phyloP scores from a whole-genome alignment of 306 rosid species.

The Rosa multiflora region DNA sequence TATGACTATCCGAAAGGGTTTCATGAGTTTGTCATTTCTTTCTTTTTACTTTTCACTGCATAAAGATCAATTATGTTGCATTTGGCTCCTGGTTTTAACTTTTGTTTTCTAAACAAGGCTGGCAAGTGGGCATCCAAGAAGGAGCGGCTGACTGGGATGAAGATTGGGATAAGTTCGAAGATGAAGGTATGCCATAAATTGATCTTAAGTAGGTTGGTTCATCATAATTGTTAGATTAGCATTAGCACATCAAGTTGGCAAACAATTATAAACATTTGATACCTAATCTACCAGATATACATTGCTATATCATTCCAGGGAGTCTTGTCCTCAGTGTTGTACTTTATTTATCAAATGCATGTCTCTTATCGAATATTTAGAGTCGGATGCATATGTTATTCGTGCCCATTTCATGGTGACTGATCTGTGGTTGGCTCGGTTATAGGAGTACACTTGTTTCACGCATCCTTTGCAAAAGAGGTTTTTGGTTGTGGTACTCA shows the following conservation, averaged over 20 bases:
- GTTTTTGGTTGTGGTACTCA: neutral
- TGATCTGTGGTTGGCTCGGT: neutral
- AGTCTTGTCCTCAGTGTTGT: neutral
- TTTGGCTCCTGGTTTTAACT: conserved; percentile 11
- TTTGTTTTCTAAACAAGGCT: conserved; percentile 49
- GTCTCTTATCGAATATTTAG: neutral
- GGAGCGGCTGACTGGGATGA: conserved; percentile 98
- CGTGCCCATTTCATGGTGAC: neutral
- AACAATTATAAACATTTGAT: conserved; percentile 9
- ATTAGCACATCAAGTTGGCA: neutral
- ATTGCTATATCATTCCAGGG: neutral
- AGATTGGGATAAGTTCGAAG: conserved; percentile 94
- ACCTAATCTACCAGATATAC: conserved; percentile 17
- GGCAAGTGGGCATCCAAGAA: conserved; percentile 94
- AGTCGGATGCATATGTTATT: conserved; percentile 8
- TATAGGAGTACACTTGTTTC: neutral
- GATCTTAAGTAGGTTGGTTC: conserved; percentile 16
- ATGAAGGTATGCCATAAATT: conserved; percentile 63
- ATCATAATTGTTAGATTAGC: neutral
- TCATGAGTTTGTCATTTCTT: conserved; percentile 6
- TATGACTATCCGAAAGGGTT: neutral
- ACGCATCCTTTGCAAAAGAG: neutral
- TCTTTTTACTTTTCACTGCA: neutral
- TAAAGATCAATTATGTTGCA: neutral
- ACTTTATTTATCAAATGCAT: neutral